Evolutionary conservation across 2,329 filamentous ascomycete species (phyloP).

Genomic region (Fusarium circinatum): DNA sequence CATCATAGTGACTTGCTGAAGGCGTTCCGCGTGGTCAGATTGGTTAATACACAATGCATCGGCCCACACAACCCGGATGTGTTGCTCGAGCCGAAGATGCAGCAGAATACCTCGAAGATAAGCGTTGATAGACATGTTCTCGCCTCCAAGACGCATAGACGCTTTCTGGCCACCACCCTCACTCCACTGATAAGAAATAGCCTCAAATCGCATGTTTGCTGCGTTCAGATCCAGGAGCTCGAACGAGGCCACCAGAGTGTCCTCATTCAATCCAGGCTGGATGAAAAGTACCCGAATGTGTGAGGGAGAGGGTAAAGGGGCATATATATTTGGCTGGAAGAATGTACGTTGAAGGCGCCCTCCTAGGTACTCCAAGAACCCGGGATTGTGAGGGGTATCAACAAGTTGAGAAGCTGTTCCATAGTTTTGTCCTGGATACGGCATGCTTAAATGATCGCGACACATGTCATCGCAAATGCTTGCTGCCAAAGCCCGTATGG

Average conservation of each 20-base stretch:
- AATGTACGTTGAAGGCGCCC: not conserved
- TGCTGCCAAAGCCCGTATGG: not conserved
- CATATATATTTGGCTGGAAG: not conserved
- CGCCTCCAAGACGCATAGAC: not conserved
- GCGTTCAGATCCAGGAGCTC: not conserved
- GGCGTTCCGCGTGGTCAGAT: not conserved
- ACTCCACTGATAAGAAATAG: not conserved
- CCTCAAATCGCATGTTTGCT: not conserved
- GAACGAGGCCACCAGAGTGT: not conserved
- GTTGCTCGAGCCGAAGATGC: not conserved
- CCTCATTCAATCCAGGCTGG: not conserved
- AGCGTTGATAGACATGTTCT: not conserved
- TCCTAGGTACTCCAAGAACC: not conserved
- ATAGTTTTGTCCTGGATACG: not conserved
- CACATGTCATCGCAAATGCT: not conserved
- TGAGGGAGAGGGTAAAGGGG: not conserved
- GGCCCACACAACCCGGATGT: not conserved
- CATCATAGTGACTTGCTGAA: not conserved
- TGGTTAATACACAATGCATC: not conserved
- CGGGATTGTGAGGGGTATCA: not conserved
- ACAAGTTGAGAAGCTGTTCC: not conserved
- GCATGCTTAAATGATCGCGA: not conserved
- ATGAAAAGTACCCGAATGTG: not conserved
- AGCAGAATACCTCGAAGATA: not conserved
- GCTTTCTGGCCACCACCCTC: not conserved